phyloP scores from a whole-genome alignment of 805 yeast species.

The Metschnikowia reukaufii region DNA sequence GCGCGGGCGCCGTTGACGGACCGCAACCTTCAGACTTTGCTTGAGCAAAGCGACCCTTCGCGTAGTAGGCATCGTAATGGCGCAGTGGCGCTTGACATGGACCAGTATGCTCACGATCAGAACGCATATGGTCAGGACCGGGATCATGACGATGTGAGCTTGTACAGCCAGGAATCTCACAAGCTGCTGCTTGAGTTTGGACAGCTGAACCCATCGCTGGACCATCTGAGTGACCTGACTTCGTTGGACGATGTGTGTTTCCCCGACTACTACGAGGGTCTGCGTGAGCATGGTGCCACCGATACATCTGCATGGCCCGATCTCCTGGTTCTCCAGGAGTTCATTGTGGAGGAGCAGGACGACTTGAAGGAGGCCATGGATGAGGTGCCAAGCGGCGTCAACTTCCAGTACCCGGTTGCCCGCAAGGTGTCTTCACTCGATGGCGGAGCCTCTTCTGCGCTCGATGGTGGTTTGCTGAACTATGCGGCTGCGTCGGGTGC shows the following conservation, averaged over 20 bases:
- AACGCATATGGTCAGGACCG: constrained; percentile 16
- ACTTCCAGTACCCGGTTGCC: constrained; percentile 38
- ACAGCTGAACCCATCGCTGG: constrained; percentile 62
- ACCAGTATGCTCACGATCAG: constrained; percentile 36
- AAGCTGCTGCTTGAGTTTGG: constrained; percentile 38
- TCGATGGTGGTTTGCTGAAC: background rate
- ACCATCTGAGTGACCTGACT: constrained; percentile 62
- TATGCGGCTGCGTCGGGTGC: background rate
- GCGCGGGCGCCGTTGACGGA: constrained; percentile 36
- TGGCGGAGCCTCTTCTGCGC: background rate
- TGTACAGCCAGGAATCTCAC: constrained; percentile 10
- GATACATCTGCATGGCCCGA: constrained; percentile 73
- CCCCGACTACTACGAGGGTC: constrained; percentile 60
- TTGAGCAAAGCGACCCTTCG: constrained; percentile 16
- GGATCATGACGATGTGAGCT: constrained; percentile 10
- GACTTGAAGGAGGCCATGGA: constrained; percentile 24
- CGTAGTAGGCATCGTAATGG: constrained; percentile 18
- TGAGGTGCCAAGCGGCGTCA: constrained; percentile 30
- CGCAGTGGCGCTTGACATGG: constrained; percentile 42
- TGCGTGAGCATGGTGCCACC: constrained; percentile 23
- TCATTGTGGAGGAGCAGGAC: constrained; percentile 64
- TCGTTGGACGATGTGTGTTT: constrained; percentile 91
- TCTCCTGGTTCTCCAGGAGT: constrained; percentile 69
- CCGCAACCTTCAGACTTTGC: constrained; percentile 34
- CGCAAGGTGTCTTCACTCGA: constrained; percentile 14